Evolutionary conservation across 495 filamentous ascomycete genomes (phyloP).

Genomic region (Platismatia glauca): DNA sequence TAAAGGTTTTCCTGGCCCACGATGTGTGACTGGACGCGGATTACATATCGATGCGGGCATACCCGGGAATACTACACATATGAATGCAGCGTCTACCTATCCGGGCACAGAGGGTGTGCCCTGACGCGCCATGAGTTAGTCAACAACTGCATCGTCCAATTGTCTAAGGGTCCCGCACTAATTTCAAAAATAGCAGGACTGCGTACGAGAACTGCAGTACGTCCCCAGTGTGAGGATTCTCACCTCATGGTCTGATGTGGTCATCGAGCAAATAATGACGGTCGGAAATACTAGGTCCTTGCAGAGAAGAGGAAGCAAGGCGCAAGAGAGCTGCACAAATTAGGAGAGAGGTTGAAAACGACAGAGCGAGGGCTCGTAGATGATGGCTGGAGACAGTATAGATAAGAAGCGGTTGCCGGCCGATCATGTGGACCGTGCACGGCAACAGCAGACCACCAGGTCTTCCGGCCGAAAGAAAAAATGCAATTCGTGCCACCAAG

Average conservation of each 20-base stretch:
- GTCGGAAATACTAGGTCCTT: not conserved
- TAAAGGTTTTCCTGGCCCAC: not conserved
- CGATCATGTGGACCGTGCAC: not conserved
- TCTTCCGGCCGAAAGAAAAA: not conserved
- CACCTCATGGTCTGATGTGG: not conserved
- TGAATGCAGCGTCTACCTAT: not conserved
- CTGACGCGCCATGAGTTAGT: constrained; percentile 4
- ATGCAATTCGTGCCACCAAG: not conserved
- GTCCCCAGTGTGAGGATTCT: not conserved
- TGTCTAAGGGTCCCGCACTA: not conserved
- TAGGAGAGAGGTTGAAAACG: constrained; percentile 1
- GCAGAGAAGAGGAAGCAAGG: constrained; percentile 4
- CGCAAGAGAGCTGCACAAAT: constrained; percentile 1
- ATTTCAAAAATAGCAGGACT: not conserved
- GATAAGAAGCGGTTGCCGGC: not conserved
- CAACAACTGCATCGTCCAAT: not conserved
- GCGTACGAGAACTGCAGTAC: constrained; percentile 3
- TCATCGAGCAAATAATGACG: not conserved
- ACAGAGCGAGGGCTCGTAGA: not conserved
- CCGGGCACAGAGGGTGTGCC: not conserved
- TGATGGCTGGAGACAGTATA: not conserved
- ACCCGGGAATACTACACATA: not conserved
- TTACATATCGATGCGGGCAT: constrained; percentile 1
- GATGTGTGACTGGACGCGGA: constrained; percentile 1
- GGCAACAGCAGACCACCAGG: not conserved